Evolutionary conservation across 2,329 filamentous ascomycete species (phyloP).

Genomic region (Aspergillus intermedius): DNA sequence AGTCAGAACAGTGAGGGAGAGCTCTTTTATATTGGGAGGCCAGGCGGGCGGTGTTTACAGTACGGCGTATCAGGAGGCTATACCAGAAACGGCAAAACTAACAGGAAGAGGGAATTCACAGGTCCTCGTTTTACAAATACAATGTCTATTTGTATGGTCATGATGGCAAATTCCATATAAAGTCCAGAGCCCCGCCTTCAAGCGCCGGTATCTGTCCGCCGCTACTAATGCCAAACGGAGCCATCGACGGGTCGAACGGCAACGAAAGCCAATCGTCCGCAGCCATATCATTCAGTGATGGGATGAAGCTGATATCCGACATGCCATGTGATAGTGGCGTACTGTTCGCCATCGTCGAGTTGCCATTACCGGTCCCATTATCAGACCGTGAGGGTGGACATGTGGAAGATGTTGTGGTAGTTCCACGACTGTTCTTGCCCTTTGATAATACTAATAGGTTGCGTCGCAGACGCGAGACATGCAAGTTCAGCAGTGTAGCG

Average conservation of each 20-base stretch:
- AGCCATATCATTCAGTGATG: slow-evolving; percentile 23
- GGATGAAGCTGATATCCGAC: slow-evolving; percentile 22
- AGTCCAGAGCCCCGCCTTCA: slow-evolving; percentile 36
- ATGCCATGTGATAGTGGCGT: slow-evolving; percentile 18
- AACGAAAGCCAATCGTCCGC: slow-evolving; percentile 39
- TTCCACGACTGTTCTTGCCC: slow-evolving; percentile 15
- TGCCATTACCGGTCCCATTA: slow-evolving; percentile 7
- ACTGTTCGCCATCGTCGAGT: slow-evolving; percentile 12
- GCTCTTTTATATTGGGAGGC: too few relatives aligned
- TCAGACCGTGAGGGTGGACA: slow-evolving; percentile 23
- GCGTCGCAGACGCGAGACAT: slow-evolving; percentile 36
- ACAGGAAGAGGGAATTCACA: neutral
- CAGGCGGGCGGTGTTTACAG: too few relatives aligned
- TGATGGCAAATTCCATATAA: slow-evolving; percentile 38
- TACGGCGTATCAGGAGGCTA: too few relatives aligned
- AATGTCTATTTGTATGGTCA: neutral
- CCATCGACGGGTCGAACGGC: slow-evolving; percentile 40
- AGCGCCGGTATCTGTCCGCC: slow-evolving; percentile 35
- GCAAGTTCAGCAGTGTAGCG: slow-evolving; percentile 44
- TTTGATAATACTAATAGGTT: slow-evolving; percentile 33
- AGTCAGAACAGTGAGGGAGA: too few relatives aligned
- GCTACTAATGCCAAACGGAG: slow-evolving; percentile 34
- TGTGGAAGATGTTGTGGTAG: slow-evolving; percentile 24
- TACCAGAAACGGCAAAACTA: neutral
- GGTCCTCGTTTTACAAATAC: neutral